Conservation (phyloP, 345 rosid species). For the Eucalyptus victrix region DNA sequence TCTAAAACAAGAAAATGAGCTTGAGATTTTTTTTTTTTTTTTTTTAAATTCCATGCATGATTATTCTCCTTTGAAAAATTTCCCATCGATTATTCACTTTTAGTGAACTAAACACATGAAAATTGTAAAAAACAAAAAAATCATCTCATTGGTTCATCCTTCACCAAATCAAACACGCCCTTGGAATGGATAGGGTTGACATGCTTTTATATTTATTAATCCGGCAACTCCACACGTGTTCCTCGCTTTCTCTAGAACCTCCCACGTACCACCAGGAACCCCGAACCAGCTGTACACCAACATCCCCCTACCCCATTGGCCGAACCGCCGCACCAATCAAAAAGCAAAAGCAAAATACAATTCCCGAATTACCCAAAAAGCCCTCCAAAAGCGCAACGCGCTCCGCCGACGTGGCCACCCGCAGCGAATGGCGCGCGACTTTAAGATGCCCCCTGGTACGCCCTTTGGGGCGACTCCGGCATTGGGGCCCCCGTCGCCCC, state of each 20-base stretch:
- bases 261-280: background rate
- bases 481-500: background rate
- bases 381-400: constrained; percentile 2
- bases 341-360: background rate
- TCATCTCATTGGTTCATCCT: background rate
- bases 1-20: background rate
- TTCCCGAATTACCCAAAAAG: background rate
- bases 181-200: background rate
- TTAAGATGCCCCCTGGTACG: background rate
- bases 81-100: background rate
- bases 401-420: constrained; percentile 4
- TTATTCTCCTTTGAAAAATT: background rate
- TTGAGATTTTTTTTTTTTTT: background rate
- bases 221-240: background rate
- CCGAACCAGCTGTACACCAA: constrained; percentile 31
- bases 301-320: constrained; percentile 6
- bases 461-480: background rate
- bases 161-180: background rate
- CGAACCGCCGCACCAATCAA: background rate
- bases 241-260: background rate
- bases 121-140: too few relatives aligned
- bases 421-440: background rate
- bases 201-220: background rate
- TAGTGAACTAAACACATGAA: too few relatives aligned
- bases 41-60: background rate